phyloP scores from a whole-genome alignment of 2,329 filamentous ascomycete genomes.

The Aspergillus aculeatus region DNA sequence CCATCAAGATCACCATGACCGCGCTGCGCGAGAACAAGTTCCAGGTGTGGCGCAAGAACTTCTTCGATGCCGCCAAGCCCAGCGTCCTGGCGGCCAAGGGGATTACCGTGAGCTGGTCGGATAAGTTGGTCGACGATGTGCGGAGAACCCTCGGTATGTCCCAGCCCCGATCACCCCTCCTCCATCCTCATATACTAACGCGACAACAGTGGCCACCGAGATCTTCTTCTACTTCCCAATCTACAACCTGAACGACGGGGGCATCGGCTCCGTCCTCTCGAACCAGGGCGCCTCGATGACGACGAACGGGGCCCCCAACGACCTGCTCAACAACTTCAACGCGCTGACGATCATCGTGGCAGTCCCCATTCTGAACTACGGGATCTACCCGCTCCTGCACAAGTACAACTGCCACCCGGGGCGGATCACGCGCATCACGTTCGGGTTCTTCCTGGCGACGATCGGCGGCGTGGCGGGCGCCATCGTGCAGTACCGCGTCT shows the following conservation, averaged over 20 bases:
- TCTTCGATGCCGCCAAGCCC: slow-evolving; percentile 38
- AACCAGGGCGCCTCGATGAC: slow-evolving; percentile 51
- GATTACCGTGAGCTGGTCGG: slow-evolving; percentile 33
- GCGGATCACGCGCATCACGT: slow-evolving; percentile 51
- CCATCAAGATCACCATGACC: slow-evolving; percentile 33
- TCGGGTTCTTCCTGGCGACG: slow-evolving; percentile 52
- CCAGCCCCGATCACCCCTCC: too few species aligned
- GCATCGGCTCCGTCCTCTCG: slow-evolving; percentile 51
- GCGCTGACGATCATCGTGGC: slow-evolving; percentile 49
- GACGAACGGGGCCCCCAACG: slow-evolving; percentile 53
- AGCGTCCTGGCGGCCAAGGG: slow-evolving; percentile 29
- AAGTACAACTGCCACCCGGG: slow-evolving; percentile 47
- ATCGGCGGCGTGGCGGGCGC: slow-evolving; percentile 42
- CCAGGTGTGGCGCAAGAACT: slow-evolving; percentile 32
- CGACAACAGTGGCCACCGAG: slow-evolving; percentile 27
- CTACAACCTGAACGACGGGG: slow-evolving; percentile 43
- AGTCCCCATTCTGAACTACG: slow-evolving; percentile 50
- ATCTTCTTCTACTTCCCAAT: slow-evolving; percentile 43
- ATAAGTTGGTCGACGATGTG: slow-evolving; percentile 39
- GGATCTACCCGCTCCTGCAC: slow-evolving; percentile 49
- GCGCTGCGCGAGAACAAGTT: slow-evolving; percentile 36
- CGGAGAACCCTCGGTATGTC: slow-evolving; percentile 18
- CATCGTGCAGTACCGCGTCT: slow-evolving; percentile 48
- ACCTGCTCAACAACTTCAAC: slow-evolving; percentile 53
- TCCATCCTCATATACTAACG: too few species aligned